phyloP scores from a whole-genome alignment of 345 rosid species.

The Garcia nutans region DNA sequence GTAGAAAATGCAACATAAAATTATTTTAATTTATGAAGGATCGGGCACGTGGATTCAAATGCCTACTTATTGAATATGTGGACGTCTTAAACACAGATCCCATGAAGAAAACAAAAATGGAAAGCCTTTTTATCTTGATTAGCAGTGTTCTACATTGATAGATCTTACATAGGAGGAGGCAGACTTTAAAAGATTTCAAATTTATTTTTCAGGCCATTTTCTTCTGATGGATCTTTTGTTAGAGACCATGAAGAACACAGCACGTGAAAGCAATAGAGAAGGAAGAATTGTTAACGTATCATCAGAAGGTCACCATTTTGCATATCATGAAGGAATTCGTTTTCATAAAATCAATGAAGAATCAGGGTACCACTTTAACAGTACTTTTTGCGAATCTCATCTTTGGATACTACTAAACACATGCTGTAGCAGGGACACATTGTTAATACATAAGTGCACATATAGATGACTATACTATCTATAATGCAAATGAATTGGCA shows the following conservation, averaged over 20 bases:
- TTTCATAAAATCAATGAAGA: slow-evolving; percentile 43
- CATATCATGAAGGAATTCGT: slow-evolving; percentile 46
- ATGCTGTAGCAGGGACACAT: not conserved
- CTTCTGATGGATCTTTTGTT: slow-evolving; percentile 45
- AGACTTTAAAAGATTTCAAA: not conserved
- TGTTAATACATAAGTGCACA: not conserved
- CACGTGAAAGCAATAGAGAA: slow-evolving; percentile 35
- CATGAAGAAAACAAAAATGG: not conserved
- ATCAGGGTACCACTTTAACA: slow-evolving; percentile 30
- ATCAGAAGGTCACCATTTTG: slow-evolving; percentile 36
- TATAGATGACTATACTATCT: not conserved
- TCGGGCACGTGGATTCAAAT: not conserved
- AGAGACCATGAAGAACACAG: slow-evolving; percentile 49
- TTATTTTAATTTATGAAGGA: not conserved
- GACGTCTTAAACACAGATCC: not conserved
- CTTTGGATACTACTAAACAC: not conserved
- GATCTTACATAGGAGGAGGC: not conserved
- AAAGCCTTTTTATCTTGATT: not conserved
- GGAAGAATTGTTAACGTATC: slow-evolving; percentile 53
- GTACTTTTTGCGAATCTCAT: not conserved
- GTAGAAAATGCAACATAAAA: not conserved
- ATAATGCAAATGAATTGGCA: not conserved
- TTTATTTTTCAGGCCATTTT: slow-evolving; percentile 47
- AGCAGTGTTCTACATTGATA: not conserved
- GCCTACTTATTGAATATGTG: not conserved